Base-by-base conservation (phyloP, 495 filamentous ascomycete species). In the Halenospora varia region DNA sequence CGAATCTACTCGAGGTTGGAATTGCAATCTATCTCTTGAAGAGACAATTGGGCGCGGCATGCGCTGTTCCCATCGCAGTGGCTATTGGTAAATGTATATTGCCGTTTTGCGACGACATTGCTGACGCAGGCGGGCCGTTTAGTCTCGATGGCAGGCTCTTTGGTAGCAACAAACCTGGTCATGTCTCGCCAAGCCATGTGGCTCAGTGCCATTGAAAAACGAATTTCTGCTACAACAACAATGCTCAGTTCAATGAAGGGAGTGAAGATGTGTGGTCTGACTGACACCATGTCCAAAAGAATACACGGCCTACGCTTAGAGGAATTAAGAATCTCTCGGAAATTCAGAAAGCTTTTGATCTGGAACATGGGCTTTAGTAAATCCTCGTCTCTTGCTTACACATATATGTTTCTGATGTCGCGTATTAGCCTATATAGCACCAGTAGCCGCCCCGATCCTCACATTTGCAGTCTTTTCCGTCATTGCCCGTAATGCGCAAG, bases 361-460 rank as follows among this genome's bases (percentile, higher is more conserved):
- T 60, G 62, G 22, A 73, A 78, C 42, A 76, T 74, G 39, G 71
- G 69, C 1, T 72, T 66, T 42, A 70, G 70, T 74, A 57, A 23
- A 68, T 61, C 18, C 18, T 48, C 10, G 23, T 19, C 23, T 19
- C 19, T 11, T 48, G 8, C 19, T 22, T 13, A 48, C 23, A 24
- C 19, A 9, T 19, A 13, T 19, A 48, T 19, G 3, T 48, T 3
- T 48, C 19, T 48, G 3, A 48, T 3, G 10, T 22, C 19, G 20
- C 20, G 3, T 35, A 2, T 22, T 24, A 48, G 46, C 18, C 46
- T 48, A 22, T 48, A 48, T 19, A 19, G 23, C 46, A 18, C 46
- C 46, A 11, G 46, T 48, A 11, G 23, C 39, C 25, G 11, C 51
- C 3, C 51, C 51, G 2, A 39, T 53, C 11, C 25, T 53, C 26